phyloP scores from a whole-genome alignment of 768 basidiomycete genomes.

The Rhizopogon salebrosus region DNA sequence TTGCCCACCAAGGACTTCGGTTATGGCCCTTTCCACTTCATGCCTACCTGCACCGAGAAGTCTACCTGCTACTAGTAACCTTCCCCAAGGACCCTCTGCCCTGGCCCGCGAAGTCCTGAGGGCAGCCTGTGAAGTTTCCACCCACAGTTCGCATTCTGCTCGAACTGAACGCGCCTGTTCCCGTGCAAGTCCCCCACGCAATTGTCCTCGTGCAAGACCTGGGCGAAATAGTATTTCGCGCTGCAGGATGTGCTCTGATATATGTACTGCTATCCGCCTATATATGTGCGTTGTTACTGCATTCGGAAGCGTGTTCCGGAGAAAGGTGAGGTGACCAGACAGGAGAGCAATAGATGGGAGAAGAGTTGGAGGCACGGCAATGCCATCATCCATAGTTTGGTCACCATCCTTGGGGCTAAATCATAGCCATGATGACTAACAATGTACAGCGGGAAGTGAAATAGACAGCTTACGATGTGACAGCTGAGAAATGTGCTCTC shows the following conservation, averaged over 20 bases:
- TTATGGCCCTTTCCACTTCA: slow-evolving; percentile 26
- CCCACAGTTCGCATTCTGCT: slow-evolving; percentile 79
- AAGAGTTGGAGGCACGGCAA: slow-evolving; percentile 64
- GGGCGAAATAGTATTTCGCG: slow-evolving; percentile 79
- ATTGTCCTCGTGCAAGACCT: slow-evolving; percentile 42
- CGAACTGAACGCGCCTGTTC: slow-evolving; percentile 56
- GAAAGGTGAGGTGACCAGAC: slow-evolving; percentile 70
- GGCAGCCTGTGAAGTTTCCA: slow-evolving; percentile 66
- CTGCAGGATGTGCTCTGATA: slow-evolving; percentile 78
- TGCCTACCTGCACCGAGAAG: slow-evolving; percentile 53
- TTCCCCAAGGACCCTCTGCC: slow-evolving; percentile 73
- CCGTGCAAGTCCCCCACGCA: slow-evolving; percentile 16
- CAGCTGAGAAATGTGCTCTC: slow-evolving; percentile 63
- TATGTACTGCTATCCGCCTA: slow-evolving; percentile 60
- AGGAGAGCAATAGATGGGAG: slow-evolving; percentile 73
- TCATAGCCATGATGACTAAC: neutral
- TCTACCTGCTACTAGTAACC: slow-evolving; percentile 63
- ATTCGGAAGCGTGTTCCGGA: slow-evolving; percentile 60
- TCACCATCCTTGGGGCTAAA: neutral
- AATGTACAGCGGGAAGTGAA: neutral
- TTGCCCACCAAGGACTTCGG: slow-evolving; percentile 12
- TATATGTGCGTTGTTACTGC: slow-evolving; percentile 60
- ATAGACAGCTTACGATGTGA: slow-evolving; percentile 33
- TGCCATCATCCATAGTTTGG: slow-evolving; percentile 25
- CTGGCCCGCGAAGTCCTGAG: slow-evolving; percentile 42